Conservation (phyloP, 2,329 filamentous ascomycete species). For the Penicillium carneum region DNA sequence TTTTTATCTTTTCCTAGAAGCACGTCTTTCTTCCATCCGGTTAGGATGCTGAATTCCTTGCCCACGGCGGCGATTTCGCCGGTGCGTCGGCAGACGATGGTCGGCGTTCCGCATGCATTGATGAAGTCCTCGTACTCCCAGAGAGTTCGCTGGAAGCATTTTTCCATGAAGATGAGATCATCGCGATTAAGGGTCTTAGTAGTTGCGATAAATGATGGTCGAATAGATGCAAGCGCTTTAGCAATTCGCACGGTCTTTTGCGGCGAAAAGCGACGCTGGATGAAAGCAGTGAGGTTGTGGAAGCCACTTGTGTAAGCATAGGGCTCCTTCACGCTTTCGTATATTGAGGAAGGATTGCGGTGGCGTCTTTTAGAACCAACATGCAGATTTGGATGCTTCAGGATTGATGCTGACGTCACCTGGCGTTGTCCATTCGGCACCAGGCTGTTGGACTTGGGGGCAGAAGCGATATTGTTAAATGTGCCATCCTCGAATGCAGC, state of each 20-base stretch:
- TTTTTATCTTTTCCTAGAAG: conserved; percentile 87
- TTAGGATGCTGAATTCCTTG: conserved; percentile 95
- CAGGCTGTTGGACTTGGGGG: conserved; percentile 40
- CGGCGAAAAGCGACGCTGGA: conserved; percentile 78
- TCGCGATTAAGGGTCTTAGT: conserved; percentile 86
- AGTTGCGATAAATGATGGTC: conserved; percentile 90
- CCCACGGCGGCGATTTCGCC: conserved; percentile 95
- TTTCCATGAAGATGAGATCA: conserved; percentile 96
- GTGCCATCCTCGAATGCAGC: conserved; percentile 52
- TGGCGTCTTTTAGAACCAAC: conserved; percentile 58
- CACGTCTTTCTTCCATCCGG: conserved; percentile 90
- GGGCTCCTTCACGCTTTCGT: conserved; percentile 85
- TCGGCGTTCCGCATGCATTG: conserved; percentile 85
- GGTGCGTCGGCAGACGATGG: conserved; percentile 87
- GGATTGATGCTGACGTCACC: conserved; percentile 53
- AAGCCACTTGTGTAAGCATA: conserved; percentile 91
- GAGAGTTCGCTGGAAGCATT: conserved; percentile 89
- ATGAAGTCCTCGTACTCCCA: conserved; percentile 94
- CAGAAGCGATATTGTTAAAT: conserved; percentile 35
- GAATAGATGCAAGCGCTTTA: conserved; percentile 84
- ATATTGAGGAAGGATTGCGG: conserved; percentile 82
- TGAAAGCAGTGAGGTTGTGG: conserved; percentile 81
- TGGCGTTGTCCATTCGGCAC: conserved; percentile 47
- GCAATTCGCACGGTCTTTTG: conserved; percentile 83
- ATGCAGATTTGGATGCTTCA: conserved; percentile 52